Percentiles rank a stretch among this genome's conserved stretches.
Evolutionary conservation across 495 filamentous ascomycete species (phyloP).

Genomic region (Tricharina praecox): DNA sequence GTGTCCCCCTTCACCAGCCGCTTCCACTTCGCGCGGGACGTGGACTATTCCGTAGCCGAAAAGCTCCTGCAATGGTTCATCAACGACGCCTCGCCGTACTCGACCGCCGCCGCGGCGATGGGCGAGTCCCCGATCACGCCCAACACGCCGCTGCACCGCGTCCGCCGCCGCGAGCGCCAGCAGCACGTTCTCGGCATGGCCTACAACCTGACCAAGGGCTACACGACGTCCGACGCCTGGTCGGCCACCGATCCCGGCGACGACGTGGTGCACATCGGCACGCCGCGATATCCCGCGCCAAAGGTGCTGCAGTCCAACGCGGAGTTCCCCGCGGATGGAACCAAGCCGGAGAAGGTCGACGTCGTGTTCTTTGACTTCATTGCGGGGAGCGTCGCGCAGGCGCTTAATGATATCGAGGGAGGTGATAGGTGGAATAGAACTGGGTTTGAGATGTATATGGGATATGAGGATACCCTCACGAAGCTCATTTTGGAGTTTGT

Average conservation of each 20-base stretch:
- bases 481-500: conserved; percentile 64
- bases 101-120: conserved; percentile 12
- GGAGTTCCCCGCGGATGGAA: conserved; percentile 32
- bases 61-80: conserved; percentile 60
- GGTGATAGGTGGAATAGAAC: conserved; percentile 37
- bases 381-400: conserved; percentile 56
- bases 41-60: conserved; percentile 57
- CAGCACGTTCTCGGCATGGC: no score
- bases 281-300: conserved; percentile 59
- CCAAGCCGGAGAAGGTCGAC: conserved; percentile 49
- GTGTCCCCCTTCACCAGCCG: conserved; percentile 77
- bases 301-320: conserved; percentile 61
- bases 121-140: conserved; percentile 16
- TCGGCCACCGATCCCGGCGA: conserved; percentile 83
- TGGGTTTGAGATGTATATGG: conserved; percentile 47
- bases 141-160: background rate
- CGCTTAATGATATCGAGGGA: conserved; percentile 47
- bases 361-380: conserved; percentile 86
- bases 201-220: conserved; percentile 38
- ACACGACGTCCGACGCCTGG: conserved; percentile 74
- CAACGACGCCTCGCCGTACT: conserved; percentile 34
- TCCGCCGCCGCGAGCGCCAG: background rate
- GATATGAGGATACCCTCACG: conserved; percentile 47
- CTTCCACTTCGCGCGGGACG: conserved; percentile 60
- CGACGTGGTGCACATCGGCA: conserved; percentile 63